A percentile compares a stretch with the other conserved stretches of the same genome.
phyloP scores from a whole-genome alignment of 2,329 filamentous ascomycete species.

The Trichoderma brevicompactum region DNA sequence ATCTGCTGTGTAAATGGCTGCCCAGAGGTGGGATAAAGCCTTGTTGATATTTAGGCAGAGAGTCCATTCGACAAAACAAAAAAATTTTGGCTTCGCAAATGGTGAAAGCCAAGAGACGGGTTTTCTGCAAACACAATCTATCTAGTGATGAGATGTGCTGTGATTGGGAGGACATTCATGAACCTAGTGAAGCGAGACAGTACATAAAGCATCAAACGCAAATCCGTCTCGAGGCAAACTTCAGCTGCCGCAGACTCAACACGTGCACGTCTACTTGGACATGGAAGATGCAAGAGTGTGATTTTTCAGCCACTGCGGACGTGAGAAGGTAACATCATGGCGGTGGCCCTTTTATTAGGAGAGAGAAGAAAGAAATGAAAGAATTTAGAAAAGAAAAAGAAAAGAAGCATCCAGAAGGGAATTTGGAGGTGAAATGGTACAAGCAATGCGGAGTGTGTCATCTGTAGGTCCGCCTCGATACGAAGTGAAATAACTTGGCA shows the following conservation, averaged over 20 bases:
- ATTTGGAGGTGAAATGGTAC: background rate
- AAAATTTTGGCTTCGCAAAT: conserved; percentile 16
- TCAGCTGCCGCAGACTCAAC: background rate
- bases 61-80: conserved; percentile 14
- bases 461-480: conserved; percentile 2
- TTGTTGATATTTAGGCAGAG: conserved; percentile 21
- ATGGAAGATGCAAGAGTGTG: conserved; percentile 9
- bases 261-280: conserved; percentile 17
- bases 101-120: conserved; percentile 21
- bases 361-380: background rate
- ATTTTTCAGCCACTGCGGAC: background rate
- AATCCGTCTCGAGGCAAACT: conserved; percentile 22
- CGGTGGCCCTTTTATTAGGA: background rate
- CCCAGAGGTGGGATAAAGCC: conserved; percentile 13
- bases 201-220: conserved; percentile 29
- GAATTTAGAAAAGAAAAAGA: background rate
- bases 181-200: conserved; percentile 29
- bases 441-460: background rate
- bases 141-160: conserved; percentile 9
- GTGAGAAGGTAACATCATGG: background rate
- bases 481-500: conserved; percentile 20
- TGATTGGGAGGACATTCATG: conserved; percentile 2
- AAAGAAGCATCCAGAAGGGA: background rate
- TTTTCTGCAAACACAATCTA: conserved; percentile 13
- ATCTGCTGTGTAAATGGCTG: conserved; percentile 17